phyloP scores from a whole-genome alignment of 345 rosid genomes.

The Hirschfeldia incana region DNA sequence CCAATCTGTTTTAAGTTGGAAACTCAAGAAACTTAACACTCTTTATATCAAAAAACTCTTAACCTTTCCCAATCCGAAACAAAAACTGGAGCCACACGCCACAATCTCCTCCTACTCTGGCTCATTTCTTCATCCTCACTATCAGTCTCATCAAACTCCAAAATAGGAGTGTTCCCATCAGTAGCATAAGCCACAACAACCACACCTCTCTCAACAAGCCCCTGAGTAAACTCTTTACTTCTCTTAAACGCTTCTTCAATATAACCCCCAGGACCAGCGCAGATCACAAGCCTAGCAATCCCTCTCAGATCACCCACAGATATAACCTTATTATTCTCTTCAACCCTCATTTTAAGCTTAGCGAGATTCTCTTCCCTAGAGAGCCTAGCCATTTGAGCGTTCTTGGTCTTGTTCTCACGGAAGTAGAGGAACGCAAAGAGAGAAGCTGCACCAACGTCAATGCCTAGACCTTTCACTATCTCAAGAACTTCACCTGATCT shows the following conservation, averaged over 20 bases:
- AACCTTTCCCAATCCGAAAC: constrained; percentile 78
- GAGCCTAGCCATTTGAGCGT: constrained; percentile 76
- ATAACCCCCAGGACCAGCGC: constrained; percentile 74
- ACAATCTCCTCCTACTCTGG: constrained; percentile 75
- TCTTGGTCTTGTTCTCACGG: constrained; percentile 73
- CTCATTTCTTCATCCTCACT: constrained; percentile 51
- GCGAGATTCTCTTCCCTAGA: constrained; percentile 91
- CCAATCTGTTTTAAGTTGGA: too few species aligned
- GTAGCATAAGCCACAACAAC: constrained; percentile 81
- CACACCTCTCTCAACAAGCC: constrained; percentile 85
- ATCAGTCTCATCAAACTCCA: constrained; percentile 69
- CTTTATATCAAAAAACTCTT: constrained; percentile 37
- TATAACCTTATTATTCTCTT: constrained; percentile 58
- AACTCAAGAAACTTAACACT: neutral
- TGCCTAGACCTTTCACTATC: constrained; percentile 59
- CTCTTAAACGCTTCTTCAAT: constrained; percentile 68
- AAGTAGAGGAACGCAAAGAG: constrained; percentile 76
- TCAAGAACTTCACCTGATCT: constrained; percentile 73
- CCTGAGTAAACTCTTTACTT: constrained; percentile 72
- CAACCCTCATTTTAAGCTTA: constrained; percentile 79
- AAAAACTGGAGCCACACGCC: constrained; percentile 73
- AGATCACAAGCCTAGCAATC: constrained; percentile 78
- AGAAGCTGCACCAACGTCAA: constrained; percentile 75
- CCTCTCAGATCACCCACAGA: constrained; percentile 71
- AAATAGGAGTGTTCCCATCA: constrained; percentile 61